Evolutionary conservation across 805 yeast genomes (phyloP).

Genomic region (Peterozyma toletana): DNA sequence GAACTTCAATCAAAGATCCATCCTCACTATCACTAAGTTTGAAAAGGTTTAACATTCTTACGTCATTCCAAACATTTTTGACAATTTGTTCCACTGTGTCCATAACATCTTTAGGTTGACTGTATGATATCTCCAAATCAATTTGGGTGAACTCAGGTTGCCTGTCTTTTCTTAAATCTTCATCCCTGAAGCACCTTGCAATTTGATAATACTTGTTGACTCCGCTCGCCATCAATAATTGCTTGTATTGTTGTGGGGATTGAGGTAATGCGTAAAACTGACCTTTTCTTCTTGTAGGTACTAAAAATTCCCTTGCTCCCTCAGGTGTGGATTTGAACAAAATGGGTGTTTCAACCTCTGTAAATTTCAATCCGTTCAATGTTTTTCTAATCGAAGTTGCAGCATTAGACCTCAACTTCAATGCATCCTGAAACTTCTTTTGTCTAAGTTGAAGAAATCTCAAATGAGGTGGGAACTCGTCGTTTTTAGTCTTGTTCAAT

Average conservation of each 20-base stretch:
- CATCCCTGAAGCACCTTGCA: conserved; percentile 94
- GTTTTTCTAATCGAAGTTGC: conserved; percentile 33
- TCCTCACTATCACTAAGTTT: conserved; percentile 19
- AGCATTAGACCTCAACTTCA: conserved; percentile 50
- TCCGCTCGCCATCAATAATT: conserved; percentile 91
- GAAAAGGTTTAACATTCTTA: conserved; percentile 32
- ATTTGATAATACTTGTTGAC: conserved; percentile 80
- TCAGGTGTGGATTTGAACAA: conserved; percentile 95
- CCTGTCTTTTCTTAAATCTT: conserved; percentile 88
- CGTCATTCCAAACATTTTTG: conserved; percentile 44
- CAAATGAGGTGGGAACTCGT: conserved; percentile 69
- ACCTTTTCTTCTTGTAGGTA: conserved; percentile 68
- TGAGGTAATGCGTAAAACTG: conserved; percentile 88
- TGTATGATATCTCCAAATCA: conserved; percentile 92
- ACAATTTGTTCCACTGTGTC: conserved; percentile 54
- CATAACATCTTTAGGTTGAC: conserved; percentile 62
- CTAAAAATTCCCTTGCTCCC: conserved; percentile 93
- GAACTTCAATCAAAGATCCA: conserved; percentile 22
- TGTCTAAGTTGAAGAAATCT: conserved; percentile 76
- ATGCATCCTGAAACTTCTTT: conserved; percentile 44
- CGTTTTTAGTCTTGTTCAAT: conserved; percentile 38
- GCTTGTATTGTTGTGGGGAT: conserved; percentile 97
- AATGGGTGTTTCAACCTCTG: conserved; percentile 88
- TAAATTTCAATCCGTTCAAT: conserved; percentile 40
- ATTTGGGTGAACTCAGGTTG: conserved; percentile 98